Percentiles rank a stretch among this genome's conserved stretches.
These are phyloP conservation scores for Colletotrichum chlorophyti DNA, from an alignment of 2,329 filamentous ascomycete species.

Conservation along the genomic window DNA sequence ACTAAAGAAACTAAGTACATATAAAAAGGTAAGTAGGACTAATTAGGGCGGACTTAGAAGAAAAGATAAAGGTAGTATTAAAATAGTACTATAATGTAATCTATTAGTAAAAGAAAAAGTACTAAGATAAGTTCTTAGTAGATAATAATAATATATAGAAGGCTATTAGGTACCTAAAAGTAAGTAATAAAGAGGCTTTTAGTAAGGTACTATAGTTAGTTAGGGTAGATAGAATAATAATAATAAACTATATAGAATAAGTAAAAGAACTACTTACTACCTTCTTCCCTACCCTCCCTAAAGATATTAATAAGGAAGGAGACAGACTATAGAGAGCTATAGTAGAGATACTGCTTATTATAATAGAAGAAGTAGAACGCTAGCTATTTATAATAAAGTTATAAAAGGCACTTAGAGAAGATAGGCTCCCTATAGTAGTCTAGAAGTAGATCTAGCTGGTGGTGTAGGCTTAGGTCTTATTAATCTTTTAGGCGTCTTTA, in stretches of 20 bases:
- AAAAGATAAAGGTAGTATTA: slow-evolving; percentile 30
- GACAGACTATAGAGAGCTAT: slow-evolving; percentile 23
- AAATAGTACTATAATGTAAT: slow-evolving; percentile 36
- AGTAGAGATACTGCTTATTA: slow-evolving; percentile 26
- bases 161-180: slow-evolving; percentile 36
- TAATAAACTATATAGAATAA: slow-evolving; percentile 25
- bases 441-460: slow-evolving; percentile 30
- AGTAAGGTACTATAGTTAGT: slow-evolving; percentile 33
- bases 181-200: slow-evolving; percentile 31
- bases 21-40: slow-evolving; percentile 26
- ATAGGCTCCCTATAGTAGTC: slow-evolving; percentile 29
- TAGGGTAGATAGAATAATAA: slow-evolving; percentile 28
- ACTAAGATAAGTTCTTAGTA: slow-evolving; percentile 36
- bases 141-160: slow-evolving; percentile 38
- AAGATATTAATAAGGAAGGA: slow-evolving; percentile 31
- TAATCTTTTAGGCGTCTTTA: slow-evolving; percentile 28
- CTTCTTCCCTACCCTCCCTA: slow-evolving; percentile 32
- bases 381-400: slow-evolving; percentile 30
- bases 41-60: slow-evolving; percentile 25
- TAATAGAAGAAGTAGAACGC: slow-evolving; percentile 31
- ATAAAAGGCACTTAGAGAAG: slow-evolving; percentile 33
- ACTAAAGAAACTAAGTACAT: slow-evolving; percentile 36
- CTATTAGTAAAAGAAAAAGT: slow-evolving; percentile 33
- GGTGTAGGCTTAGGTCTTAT: slow-evolving; percentile 25
- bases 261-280: slow-evolving; percentile 31